A percentile compares a stretch with the other conserved stretches of the same genome.
These are phyloP conservation scores for Termitomyces titanicus DNA, from an alignment of 768 basidiomycete genomes.

Conservation along the genomic window DNA sequence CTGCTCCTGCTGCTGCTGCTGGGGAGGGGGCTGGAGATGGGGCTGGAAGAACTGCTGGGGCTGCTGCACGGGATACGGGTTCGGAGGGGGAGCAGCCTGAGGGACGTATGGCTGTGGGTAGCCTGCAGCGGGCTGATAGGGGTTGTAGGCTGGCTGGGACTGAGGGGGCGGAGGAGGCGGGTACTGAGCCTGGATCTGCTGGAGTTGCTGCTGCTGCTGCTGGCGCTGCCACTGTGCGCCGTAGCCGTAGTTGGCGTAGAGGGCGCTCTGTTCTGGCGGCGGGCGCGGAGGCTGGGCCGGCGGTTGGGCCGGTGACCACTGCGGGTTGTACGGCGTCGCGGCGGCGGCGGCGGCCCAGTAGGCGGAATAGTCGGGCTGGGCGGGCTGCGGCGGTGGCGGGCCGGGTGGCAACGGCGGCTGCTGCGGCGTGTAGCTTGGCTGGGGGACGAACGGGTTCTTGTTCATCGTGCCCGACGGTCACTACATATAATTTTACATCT, in stretches of 20 bases:
- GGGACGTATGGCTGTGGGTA: slow-evolving; percentile 68
- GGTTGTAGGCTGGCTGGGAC: slow-evolving; percentile 64
- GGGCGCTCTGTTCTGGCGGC: slow-evolving; percentile 73
- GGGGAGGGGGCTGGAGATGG: slow-evolving; percentile 39
- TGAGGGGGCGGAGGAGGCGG: slow-evolving; percentile 55
- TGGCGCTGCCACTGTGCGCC: slow-evolving; percentile 75
- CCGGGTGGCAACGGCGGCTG: slow-evolving; percentile 73
- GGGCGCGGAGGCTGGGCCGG: slow-evolving; percentile 68
- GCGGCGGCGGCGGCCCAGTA: slow-evolving; percentile 48
- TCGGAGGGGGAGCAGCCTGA: slow-evolving; percentile 50
- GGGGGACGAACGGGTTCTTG: slow-evolving; percentile 80
- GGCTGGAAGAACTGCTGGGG: slow-evolving; percentile 39
- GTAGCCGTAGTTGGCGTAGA: slow-evolving; percentile 93
- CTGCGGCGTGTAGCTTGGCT: slow-evolving; percentile 62
- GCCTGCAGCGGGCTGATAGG: slow-evolving; percentile 67
- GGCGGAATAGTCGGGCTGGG: not conserved
- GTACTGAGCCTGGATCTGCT: slow-evolving; percentile 49
- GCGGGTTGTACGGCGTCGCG: slow-evolving; percentile 58
- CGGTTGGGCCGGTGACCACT: slow-evolving; percentile 74
- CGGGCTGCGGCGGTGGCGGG: slow-evolving; percentile 65
- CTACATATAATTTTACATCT: not conserved
- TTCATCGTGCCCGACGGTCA: slow-evolving; percentile 47
- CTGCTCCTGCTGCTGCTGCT: slow-evolving; percentile 42
- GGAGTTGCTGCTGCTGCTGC: slow-evolving; percentile 43
- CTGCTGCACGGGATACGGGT: slow-evolving; percentile 42